These are phyloP conservation scores for Westerdykella sp. DNA, from an alignment of 2,329 filamentous ascomycete genomes.

Conservation along the genomic window DNA sequence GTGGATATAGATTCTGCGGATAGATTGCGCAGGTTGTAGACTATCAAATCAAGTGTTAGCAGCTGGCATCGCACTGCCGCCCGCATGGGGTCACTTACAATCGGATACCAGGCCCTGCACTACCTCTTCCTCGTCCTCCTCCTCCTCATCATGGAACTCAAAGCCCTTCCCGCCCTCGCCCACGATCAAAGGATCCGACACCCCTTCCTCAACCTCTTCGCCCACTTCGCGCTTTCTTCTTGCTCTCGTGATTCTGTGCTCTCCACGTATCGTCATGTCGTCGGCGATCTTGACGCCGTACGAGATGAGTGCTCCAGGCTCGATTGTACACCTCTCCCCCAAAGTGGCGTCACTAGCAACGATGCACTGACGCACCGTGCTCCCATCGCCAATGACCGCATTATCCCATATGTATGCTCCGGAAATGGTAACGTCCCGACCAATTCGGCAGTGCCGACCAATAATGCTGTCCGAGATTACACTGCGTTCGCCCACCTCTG, in stretches of 20 bases:
- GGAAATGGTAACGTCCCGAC: constrained; percentile 71
- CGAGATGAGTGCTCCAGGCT: constrained; percentile 70
- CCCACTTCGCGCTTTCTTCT: constrained; percentile 43
- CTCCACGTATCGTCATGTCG: constrained; percentile 43
- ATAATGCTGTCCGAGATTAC: constrained; percentile 70
- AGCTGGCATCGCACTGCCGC: not conserved
- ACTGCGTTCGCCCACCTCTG: constrained; percentile 66
- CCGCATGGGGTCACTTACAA: constrained; percentile 28
- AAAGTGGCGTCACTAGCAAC: constrained; percentile 67
- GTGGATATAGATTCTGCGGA: constrained; percentile 58
- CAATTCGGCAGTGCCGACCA: constrained; percentile 79
- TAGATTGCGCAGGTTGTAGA: constrained; percentile 48
- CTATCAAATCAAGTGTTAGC: constrained; percentile 19
- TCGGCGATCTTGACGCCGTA: constrained; percentile 69
- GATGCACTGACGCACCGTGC: constrained; percentile 64
- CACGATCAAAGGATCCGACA: constrained; percentile 48
- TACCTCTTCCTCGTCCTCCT: constrained; percentile 57
- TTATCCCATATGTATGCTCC: constrained; percentile 87
- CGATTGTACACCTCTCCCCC: constrained; percentile 63
- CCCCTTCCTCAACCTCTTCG: constrained; percentile 31
- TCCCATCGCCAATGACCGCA: constrained; percentile 67
- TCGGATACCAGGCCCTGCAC: constrained; percentile 36
- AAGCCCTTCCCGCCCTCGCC: constrained; percentile 56
- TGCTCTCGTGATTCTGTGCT: constrained; percentile 42
- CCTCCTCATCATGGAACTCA: constrained; percentile 53